Base-by-base conservation (phyloP, 2,329 filamentous ascomycete species). In the Byssochlamys sp. region DNA sequence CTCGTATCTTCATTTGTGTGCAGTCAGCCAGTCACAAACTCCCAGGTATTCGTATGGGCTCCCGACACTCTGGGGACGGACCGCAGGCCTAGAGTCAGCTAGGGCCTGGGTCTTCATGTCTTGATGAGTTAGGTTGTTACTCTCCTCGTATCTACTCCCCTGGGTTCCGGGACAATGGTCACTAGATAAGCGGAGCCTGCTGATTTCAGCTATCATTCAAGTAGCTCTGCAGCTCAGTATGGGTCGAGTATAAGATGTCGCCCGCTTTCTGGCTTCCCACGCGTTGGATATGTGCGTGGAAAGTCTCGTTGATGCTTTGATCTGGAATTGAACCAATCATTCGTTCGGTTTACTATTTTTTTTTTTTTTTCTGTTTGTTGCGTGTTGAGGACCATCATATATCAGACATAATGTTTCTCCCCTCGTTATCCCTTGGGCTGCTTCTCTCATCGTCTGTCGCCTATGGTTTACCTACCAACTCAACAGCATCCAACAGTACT, bases 401-500 rank as follows among this genome's bases (percentile, higher is more conserved):
- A 45, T 9, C n/a, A 45, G 39, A 14, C 39, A 9, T n/a, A 45
- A 45, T 45, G 39, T 9, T 45, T 7, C 9, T 45, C n/a, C 19
- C n/a, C 4, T 45, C 39, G n/a, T 5, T 45, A 7, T 45, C 39
- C 39, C 39, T 45, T 28, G 49, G 27, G 25, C 25, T 51, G 12
- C 49, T 51, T 12, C 49, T 26, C 25, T 26, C 14, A 1, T 51
- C 27, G 11, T 26, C 49, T 28, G 24, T 51, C 9, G 49, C 27
- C 49, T 26, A 26, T 28, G 12, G 25, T 11, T 26, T 51, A 24
- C 49, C 27, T 24, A 14, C 25, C 24, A 12, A n/a, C 3, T 65
- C 63, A n/a, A 53, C 56, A 11, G 58, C 25, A n/a, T 51, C 27
- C 14, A 45, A 6, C 7, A 24, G 14, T 9, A 45, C 39, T 4